Evolutionary conservation across 345 rosid species (phyloP).

Genomic region (Chamaenerion angustifolium): DNA sequence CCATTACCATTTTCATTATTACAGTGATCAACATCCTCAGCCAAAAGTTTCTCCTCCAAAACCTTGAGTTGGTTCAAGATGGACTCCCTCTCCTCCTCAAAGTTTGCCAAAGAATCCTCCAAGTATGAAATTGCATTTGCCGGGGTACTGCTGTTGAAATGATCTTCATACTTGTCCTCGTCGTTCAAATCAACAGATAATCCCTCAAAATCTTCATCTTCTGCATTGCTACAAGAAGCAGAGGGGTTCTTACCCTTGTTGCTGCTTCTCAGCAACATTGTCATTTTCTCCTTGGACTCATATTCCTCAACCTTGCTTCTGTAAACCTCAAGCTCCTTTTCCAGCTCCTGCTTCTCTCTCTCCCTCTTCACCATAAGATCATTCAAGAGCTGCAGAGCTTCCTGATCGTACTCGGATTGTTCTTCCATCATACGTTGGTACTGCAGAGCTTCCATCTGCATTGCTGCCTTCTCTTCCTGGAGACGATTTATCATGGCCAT

Average conservation of each 20-base stretch:
- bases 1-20: constrained; percentile 41
- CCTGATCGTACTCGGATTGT: constrained; percentile 89
- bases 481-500: constrained; percentile 99
- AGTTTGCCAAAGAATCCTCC: constrained; percentile 64
- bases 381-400: constrained; percentile 81
- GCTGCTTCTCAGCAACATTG: constrained; percentile 27
- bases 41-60: constrained; percentile 72
- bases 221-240: constrained; percentile 40
- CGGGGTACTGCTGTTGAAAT: constrained; percentile 34
- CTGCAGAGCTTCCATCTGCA: constrained; percentile 99
- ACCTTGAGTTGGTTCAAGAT: constrained; percentile 83
- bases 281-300: constrained; percentile 51
- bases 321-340: constrained; percentile 55
- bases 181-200: constrained; percentile 37
- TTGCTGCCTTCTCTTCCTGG: constrained; percentile 95
- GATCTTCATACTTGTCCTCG: constrained; percentile 30
- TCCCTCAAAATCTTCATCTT: constrained; percentile 48
- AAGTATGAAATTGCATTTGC: constrained; percentile 52
- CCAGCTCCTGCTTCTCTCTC: constrained; percentile 65
- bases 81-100: constrained; percentile 70
- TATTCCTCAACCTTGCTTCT: constrained; percentile 52
- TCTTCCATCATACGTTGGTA: constrained; percentile 99
- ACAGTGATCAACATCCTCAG: constrained; percentile 30
- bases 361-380: constrained; percentile 75
- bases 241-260: constrained; percentile 33